A percentile compares a stretch with the other conserved stretches of the same genome.
Conservation (phyloP, 2,329 filamentous ascomycete species). For the Colletotrichum orchidophilum region DNA sequence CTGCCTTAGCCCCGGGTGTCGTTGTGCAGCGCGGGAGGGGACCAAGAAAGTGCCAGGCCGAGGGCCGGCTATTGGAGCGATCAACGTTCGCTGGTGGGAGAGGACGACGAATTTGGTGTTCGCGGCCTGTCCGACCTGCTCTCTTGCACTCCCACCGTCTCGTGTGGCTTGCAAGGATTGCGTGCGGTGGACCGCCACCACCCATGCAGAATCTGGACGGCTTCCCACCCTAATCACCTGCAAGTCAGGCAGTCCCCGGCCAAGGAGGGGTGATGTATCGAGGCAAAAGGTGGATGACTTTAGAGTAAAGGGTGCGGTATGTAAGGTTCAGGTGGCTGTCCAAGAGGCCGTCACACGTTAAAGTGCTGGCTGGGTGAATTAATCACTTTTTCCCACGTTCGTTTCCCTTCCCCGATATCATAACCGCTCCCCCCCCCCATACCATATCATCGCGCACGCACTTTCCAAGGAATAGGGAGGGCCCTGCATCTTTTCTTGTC, state of each 20-base stretch:
- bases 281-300: constrained; percentile 25
- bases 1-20: constrained; percentile 31
- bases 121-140: constrained; percentile 18
- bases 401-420: constrained; percentile 22
- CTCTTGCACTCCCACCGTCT: constrained; percentile 29
- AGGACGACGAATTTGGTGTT: constrained; percentile 6
- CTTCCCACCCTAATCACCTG: constrained; percentile 34
- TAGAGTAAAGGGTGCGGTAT: constrained; percentile 29
- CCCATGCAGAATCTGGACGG: constrained; percentile 34
- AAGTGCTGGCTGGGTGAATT: constrained; percentile 10
- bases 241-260: constrained; percentile 35
- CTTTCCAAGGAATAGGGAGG: background rate
- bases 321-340: constrained; percentile 35
- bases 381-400: constrained; percentile 15
- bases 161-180: constrained; percentile 33
- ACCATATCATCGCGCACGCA: too few species aligned
- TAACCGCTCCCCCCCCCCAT: constrained; percentile 13
- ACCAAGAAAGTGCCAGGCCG: constrained; percentile 21
- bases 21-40: constrained; percentile 10
- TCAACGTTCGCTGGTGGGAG: background rate
- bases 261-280: constrained; percentile 17
- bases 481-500: background rate
- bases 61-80: constrained; percentile 3
- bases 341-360: constrained; percentile 24
- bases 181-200: constrained; percentile 24